phyloP scores from a whole-genome alignment of 257 asterid genomes.

The Thymus mandschuricus region DNA sequence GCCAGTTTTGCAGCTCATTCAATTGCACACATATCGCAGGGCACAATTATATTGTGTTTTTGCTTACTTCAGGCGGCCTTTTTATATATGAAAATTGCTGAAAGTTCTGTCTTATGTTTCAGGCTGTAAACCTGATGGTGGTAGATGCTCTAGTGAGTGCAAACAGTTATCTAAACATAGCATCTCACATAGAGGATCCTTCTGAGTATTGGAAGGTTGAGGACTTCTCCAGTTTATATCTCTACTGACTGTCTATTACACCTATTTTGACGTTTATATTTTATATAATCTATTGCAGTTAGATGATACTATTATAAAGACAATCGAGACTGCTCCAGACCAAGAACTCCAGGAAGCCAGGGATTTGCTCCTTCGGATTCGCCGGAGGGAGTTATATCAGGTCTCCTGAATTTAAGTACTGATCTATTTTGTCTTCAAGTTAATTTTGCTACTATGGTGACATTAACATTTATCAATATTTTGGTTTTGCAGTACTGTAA shows the following conservation, averaged over 20 bases:
- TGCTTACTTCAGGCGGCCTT: not conserved
- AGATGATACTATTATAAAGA: constrained; percentile 85
- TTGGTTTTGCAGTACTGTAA: constrained; percentile 76
- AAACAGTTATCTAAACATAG: constrained; percentile 62
- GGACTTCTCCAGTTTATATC: constrained; percentile 32
- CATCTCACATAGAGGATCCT: constrained; percentile 85
- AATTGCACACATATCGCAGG: not conserved
- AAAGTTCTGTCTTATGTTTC: constrained; percentile 28
- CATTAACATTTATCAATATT: constrained; percentile 29
- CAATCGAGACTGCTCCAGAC: constrained; percentile 88
- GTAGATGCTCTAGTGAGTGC: constrained; percentile 91
- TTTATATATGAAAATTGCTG: constrained; percentile 3
- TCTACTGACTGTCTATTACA: constrained; percentile 25
- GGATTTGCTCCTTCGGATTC: constrained; percentile 85
- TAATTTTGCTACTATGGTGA: not conserved
- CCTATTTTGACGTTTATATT: constrained; percentile 13
- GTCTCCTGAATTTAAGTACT: constrained; percentile 34
- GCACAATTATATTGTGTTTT: constrained; percentile 4
- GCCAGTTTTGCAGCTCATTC: constrained; percentile 14
- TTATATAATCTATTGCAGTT: constrained; percentile 51
- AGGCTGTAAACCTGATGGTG: constrained; percentile 94
- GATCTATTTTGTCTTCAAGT: not conserved
- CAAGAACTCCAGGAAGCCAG: constrained; percentile 76
- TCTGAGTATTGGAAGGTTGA: constrained; percentile 91
- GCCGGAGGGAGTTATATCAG: constrained; percentile 88